These are phyloP conservation scores for Exophiala oligosperma DNA, from an alignment of 2,329 filamentous ascomycete species.

Conservation along the genomic window DNA sequence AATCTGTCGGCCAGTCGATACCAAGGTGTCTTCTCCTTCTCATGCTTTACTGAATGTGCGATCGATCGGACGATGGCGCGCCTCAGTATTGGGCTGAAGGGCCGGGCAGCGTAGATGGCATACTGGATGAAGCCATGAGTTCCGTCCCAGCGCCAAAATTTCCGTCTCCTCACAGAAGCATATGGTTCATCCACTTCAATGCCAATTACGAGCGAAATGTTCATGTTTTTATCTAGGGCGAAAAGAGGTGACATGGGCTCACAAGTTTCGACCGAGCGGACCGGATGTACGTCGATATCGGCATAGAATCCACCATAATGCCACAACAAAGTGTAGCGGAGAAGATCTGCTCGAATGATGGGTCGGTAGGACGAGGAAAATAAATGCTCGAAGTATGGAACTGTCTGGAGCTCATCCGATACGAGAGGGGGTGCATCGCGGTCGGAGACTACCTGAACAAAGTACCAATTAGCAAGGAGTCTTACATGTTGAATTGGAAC, in stretches of 20 bases:
- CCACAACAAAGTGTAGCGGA: constrained; percentile 34
- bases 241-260: constrained; percentile 25
- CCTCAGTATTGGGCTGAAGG: too few species aligned
- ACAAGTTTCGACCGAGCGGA: constrained; percentile 32
- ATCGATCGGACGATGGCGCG: too few species aligned
- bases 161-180: constrained; percentile 34
- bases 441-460: too few species aligned
- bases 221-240: constrained; percentile 6
- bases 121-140: constrained; percentile 39
- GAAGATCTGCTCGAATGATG: background rate
- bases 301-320: constrained; percentile 40
- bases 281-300: constrained; percentile 36
- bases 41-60: constrained; percentile 9
- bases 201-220: constrained; percentile 37
- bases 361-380: too few species aligned
- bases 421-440: too few species aligned
- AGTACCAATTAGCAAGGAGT: too few species aligned
- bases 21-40: background rate
- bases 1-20: constrained; percentile 1
- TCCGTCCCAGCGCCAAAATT: constrained; percentile 37
- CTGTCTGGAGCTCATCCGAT: too few species aligned
- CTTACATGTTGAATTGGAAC: too few species aligned
- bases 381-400: too few species aligned
- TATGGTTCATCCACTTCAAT: constrained; percentile 40
- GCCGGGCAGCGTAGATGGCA: constrained; percentile 29